Evolutionary conservation across 306 rosid species (phyloP).

Genomic region (Malus orientalis): DNA sequence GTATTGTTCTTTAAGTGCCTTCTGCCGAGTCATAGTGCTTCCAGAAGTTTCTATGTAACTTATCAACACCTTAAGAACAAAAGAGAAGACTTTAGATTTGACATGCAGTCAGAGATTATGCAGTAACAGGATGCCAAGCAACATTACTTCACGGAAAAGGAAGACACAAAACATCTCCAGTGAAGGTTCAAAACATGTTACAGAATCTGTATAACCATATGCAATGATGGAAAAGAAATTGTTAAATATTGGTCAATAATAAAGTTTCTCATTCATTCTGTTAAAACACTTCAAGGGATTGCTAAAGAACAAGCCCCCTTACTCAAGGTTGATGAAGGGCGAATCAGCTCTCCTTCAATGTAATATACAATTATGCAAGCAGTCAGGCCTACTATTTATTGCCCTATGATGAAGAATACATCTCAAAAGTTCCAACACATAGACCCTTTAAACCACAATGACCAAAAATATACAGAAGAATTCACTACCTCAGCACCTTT

Average conservation of each 20-base stretch:
- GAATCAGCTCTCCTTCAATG: too few relatives aligned
- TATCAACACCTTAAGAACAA: conserved; percentile 57
- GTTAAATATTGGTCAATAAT: too few relatives aligned
- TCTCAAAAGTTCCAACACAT: neutral
- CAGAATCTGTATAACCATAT: too few relatives aligned
- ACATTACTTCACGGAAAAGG: neutral
- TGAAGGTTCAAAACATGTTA: too few relatives aligned
- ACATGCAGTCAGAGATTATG: neutral
- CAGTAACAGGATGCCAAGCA: neutral
- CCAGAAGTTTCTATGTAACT: conserved; percentile 89
- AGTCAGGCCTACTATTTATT: neutral
- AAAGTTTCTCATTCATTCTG: too few relatives aligned
- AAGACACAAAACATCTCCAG: neutral
- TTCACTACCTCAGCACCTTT: conserved; percentile 62
- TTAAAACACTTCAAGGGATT: too few relatives aligned
- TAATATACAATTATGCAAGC: too few relatives aligned
- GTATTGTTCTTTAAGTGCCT: conserved; percentile 76
- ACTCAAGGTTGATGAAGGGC: too few relatives aligned
- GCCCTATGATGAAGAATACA: neutral
- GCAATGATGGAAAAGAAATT: too few relatives aligned
- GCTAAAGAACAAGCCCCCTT: too few relatives aligned
- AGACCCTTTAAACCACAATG: neutral
- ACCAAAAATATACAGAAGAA: neutral
- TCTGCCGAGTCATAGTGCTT: conserved; percentile 78
- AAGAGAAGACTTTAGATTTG: conserved; percentile 13